Evolutionary conservation across 2,329 filamentous ascomycete species (phyloP), one percentile per base, ranked within the genome.

Genomic region (Cordyceps cicadae): DNA sequence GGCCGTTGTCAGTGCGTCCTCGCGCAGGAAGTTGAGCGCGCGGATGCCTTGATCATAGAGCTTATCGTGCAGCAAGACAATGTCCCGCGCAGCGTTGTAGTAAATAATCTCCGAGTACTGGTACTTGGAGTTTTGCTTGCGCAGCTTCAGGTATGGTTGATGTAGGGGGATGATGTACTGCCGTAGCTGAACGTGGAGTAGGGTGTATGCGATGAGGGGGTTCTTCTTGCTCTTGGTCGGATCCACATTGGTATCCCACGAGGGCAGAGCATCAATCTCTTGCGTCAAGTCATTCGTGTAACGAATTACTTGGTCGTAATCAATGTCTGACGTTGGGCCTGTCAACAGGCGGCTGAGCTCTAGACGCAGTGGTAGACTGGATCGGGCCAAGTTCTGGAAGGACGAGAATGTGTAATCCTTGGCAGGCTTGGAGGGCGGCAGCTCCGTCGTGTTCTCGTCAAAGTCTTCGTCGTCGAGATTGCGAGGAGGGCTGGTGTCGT

Each of bases 101-200:
- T 85, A 86, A 53, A 85, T 80, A 62, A 84, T 82, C 65, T 86
- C 83, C 1, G 83, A 84, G 66, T 83, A 82, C 66, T 85, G 83
- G 67, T 84, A 85, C 65, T 83, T 83, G 60, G 82, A 82, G 70
- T 84, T 83, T 63, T 78, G 76, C 71, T 81, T 81, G 65, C 82
- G 79, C 57, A 84, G 76, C 66, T 83, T 83, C 34, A 86, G 75
- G 67, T 82, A 86, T 1, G 82, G 81, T 63, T 85, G 81, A 66
- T 85, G 82, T 7, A 86, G 74, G 1, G 82, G 81, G 63, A 86
- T 81, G 62, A 86, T 84, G 70, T 84, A 86, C 67, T 85, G 82
- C 34, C 81, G 75, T 56, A 86, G 75, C 66, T 86, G 82, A 57
- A 86, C 79, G 67, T 85, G 83, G 14, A 86, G 72, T 21, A 86